Percentiles rank a stretch among this genome's conserved stretches.
phyloP scores from a whole-genome alignment of 805 yeast species.

The Candida bentonensis region DNA sequence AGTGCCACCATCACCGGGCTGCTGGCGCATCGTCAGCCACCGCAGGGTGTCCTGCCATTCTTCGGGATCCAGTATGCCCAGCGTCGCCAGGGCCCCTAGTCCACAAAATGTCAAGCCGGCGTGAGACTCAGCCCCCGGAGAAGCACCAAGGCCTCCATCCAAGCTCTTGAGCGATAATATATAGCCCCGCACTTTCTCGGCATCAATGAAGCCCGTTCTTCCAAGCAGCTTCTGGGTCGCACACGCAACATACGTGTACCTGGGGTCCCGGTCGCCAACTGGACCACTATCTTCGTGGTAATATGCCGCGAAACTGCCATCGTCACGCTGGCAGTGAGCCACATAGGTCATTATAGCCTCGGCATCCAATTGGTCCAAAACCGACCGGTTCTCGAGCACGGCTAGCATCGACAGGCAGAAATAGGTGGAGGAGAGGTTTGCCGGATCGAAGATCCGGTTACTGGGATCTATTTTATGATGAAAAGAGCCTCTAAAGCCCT shows the following conservation, averaged over 20 bases:
- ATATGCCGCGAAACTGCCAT: conserved; percentile 43
- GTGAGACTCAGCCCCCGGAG: conserved; percentile 48
- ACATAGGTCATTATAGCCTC: conserved; percentile 38
- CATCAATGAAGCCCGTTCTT: conserved; percentile 26
- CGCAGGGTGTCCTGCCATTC: conserved; percentile 28
- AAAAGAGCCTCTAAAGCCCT: conserved; percentile 46
- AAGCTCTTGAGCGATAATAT: conserved; percentile 23
- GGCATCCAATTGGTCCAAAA: conserved; percentile 26
- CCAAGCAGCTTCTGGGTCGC: conserved; percentile 28
- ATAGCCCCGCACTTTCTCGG: conserved; percentile 25
- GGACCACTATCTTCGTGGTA: conserved; percentile 25
- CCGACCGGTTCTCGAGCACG: conserved; percentile 32
- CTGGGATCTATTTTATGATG: conserved; percentile 22
- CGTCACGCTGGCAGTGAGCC: conserved; percentile 38
- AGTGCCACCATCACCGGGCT: conserved; percentile 31
- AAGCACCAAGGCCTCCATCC: conserved; percentile 58
- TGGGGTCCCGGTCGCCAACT: conserved; percentile 49
- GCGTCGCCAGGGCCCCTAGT: conserved; percentile 39
- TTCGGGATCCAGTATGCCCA: conserved; percentile 17
- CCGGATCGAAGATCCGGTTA: conserved; percentile 32
- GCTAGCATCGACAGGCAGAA: conserved; percentile 49
- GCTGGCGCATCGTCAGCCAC: conserved; percentile 57
- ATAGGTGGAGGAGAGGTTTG: conserved; percentile 60
- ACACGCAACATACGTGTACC: conserved; percentile 60
- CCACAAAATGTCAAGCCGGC: conserved; percentile 80